Percentiles rank a stretch among this genome's conserved stretches.
Conservation (phyloP, 1,139 yeast genomes). For the Yamadazyma jaroonii region DNA sequence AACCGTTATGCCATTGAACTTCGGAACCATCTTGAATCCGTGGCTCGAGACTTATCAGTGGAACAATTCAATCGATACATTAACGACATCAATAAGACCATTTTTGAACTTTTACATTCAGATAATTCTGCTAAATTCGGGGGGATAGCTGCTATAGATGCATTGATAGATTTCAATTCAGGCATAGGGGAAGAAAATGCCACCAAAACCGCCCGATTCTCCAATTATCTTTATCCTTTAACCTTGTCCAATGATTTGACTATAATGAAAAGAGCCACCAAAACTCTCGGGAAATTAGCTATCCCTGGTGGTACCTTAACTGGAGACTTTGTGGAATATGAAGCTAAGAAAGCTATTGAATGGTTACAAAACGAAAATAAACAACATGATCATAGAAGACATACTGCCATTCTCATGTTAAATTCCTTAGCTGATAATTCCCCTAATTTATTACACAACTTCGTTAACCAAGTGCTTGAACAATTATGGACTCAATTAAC, state of each 20-base stretch:
- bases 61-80: conserved; percentile 81
- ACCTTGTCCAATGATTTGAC: conserved; percentile 80
- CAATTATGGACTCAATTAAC: conserved; percentile 85
- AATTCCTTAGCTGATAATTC: conserved; percentile 84
- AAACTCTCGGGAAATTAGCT: conserved; percentile 83
- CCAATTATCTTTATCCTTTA: conserved; percentile 79
- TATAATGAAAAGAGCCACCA: conserved; percentile 84
- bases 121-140: conserved; percentile 74
- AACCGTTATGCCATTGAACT: conserved; percentile 63
- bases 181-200: conserved; percentile 72
- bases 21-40: conserved; percentile 61
- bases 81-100: conserved; percentile 82
- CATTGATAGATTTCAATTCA: conserved; percentile 75
- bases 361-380: conserved; percentile 82
- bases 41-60: conserved; percentile 71
- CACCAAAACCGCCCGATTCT: conserved; percentile 85
- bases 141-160: conserved; percentile 87
- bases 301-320: conserved; percentile 86
- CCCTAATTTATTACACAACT: conserved; percentile 78
- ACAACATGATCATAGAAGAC: conserved; percentile 75
- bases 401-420: conserved; percentile 85
- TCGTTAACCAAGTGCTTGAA: conserved; percentile 74
- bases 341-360: conserved; percentile 85
- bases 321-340: conserved; percentile 90
- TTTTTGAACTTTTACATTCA: conserved; percentile 81